Evolutionary conservation across 2,329 filamentous ascomycete genomes (phyloP), one percentile per base, ranked within the genome.

Genomic region (Phialophora tarda): DNA sequence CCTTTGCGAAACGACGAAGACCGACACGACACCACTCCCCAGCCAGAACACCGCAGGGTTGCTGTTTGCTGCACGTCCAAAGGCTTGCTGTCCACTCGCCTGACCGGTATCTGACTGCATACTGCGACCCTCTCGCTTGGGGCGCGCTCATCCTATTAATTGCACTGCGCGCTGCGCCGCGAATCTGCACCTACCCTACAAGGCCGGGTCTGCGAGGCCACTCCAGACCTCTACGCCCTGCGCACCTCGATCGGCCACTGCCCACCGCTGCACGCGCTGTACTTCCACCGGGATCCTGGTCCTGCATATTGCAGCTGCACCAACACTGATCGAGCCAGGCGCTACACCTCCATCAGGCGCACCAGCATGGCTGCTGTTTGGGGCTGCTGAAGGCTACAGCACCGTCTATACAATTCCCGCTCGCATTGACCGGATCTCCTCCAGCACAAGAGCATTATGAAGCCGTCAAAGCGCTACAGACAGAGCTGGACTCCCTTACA

Each of bases 401-500:
- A 60, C 30, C 48, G 38, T 57, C 41, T 53, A 26, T 44, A 62
- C 63, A 61, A 55, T 41, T 48, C 28, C 60, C 21, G 50, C 28
- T 48, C 24, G 48, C 48, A 38, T 48, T 62, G 59, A 60, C 44
- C 48, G 56, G 60, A 48, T 38, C 30, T 47, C 57, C 51, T 41
- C 62, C 41, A 47, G 41, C 34, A 26, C 24, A 57, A 47, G 38
- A 62, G 34, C 63, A 70, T 32, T 58, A 70, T 70, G 68, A 70
- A 66, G 68, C 50, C 60, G 65, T 66, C 68, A 66, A 64, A 66
- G 54, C 38, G 61, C 55, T 57, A 61, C 61, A 68, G 26, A 65
- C 65, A 69, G 69, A 71, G 69, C 69, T 71, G 69, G 69, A 71
- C 69, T 71, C 69, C 65, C 60, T 55, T 65, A 38, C 41, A 54